Base-by-base conservation (phyloP, 441 rosid species). In the Aquilaria agallochum region DNA sequence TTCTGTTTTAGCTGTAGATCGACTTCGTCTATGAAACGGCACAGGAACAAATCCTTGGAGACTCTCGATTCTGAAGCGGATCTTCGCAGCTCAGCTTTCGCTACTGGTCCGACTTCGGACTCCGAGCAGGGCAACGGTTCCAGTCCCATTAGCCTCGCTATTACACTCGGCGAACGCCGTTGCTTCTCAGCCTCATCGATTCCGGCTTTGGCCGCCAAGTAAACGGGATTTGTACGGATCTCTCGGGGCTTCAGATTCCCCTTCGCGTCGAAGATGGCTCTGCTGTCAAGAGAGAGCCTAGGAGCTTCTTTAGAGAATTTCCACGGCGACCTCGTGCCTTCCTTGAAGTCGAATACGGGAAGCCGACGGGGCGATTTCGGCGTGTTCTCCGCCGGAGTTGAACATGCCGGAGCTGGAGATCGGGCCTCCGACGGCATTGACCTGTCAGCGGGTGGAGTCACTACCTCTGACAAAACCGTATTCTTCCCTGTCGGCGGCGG, bases 101-200 rank as follows among this genome's bases (percentile, higher is more conserved):
- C 27, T 20, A 20, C 74, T 68, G 2, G 53, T 20, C 1, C 27
- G 27, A 20, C 27, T 20, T 20, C 65, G 30, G 76, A 80, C 11
- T 76, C 85, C 1, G 89, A 74, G 46, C 70, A 71, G 5, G 88
- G 82, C 74, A 90, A 58, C 68, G 83, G 68, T 72, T 91, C 97
- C 34, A 94, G 79, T 40, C 98, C 98, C 98, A 94, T 94, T 56
- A 94, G 86, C 59, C 92, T 79, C 0, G 95, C 98, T 57, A 94
- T 80, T 6, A 94, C 96, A 64, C 98, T 84, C 4, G 98, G 88
- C 12, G 97, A 87, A 34, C 88, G 87, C 10, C 81, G 74, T 72
- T 75, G 83, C 50, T 59, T 76, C 12, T 77, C 83, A 56, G 59
- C 65, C 7, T 75, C 79, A n/a, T 70, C 84, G 12, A 64, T 45